Base-by-base conservation (phyloP, 441 rosid genomes). In the Viola pubescens region DNA sequence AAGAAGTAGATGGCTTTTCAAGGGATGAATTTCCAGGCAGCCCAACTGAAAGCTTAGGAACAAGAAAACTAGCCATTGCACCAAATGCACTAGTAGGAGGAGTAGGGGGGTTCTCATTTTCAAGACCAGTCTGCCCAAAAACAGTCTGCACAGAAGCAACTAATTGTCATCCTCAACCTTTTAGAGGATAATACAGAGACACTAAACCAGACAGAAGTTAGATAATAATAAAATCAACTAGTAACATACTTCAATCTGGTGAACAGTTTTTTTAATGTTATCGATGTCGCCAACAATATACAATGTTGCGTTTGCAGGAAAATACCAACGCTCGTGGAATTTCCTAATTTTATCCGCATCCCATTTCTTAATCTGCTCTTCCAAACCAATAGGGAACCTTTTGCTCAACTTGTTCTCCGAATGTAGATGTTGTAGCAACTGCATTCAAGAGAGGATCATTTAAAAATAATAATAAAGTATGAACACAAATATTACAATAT, bases 251-350 rank as follows among this genome's bases (percentile, higher is more conserved):
- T 91, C 98, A 69, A 94, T 88, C 69, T 85, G 81, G 67, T 81
- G 63, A 68, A 88, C 78, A 10, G 82, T 81, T 87, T 77, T 83
- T 57, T 94, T 66, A 60, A 91, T 74, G 73, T 88, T 79, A 72
- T 84, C 79, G 56, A 88, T 75, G 74, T 88, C 94, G 37, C 99
- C 99, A 73, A 94, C 99, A 65, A 91, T 88, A 70, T 91, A 91
- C 59, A 94, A 70, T 58, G 98, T 94, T 58, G 98, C 97, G 81
- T 94, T 94, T 57, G 88, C 98, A 46, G 98, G 97, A 75, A 88
- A 94, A 79, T 94, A 94, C 99, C 99, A 94, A 14, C 92, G 87
- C 70, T 94, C 99, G 73, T 94, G 99, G 75, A 91, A 94, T 73
- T 94, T 91, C 81, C 92, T 87, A 62, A 94, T 94, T 79, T 87